These are phyloP conservation scores for Peronospora belbahrii DNA, from an alignment of 352 stramenopile species.

Conservation along the genomic window DNA sequence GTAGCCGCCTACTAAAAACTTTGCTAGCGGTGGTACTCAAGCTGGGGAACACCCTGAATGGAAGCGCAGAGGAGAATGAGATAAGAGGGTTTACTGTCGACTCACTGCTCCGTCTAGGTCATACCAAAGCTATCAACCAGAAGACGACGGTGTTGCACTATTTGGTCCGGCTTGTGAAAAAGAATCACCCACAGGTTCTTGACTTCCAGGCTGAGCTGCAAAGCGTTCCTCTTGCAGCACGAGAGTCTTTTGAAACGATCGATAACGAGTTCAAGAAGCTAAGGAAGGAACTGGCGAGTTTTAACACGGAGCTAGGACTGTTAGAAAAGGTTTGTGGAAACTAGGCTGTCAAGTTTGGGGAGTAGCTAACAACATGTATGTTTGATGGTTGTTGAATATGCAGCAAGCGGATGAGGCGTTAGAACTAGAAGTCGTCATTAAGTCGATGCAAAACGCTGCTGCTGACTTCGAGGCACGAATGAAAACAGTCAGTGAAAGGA, in stretches of 20 bases:
- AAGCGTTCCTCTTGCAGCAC: conserved; percentile 77
- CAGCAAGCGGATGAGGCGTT: conserved; percentile 24
- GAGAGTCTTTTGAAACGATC: conserved; percentile 65
- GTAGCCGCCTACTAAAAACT: conserved; percentile 88
- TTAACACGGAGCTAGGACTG: conserved; percentile 39
- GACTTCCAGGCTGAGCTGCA: conserved; percentile 89
- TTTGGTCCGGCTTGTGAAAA: conserved; percentile 92
- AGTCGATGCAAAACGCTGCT: conserved; percentile 28
- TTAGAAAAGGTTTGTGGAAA: conserved; percentile 33
- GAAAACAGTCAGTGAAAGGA: conserved; percentile 27
- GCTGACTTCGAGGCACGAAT: conserved; percentile 42
- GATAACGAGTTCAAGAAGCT: conserved; percentile 59
- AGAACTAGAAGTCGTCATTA: conserved; percentile 21
- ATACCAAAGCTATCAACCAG: conserved; percentile 95
- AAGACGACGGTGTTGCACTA: conserved; percentile 98
- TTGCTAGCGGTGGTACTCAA: conserved; percentile 96
- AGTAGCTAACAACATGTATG: conserved; percentile 2
- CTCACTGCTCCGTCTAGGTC: conserved; percentile 85
- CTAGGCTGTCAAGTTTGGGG: background rate
- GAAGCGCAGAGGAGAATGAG: conserved; percentile 73
- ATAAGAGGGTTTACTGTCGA: conserved; percentile 95
- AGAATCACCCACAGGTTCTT: conserved; percentile 89
- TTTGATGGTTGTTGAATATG: conserved; percentile 1
- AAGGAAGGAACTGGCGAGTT: conserved; percentile 34
- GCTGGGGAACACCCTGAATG: conserved; percentile 95